Evolutionary conservation across 306 rosid species (phyloP).

Genomic region (Vigna mungo): DNA sequence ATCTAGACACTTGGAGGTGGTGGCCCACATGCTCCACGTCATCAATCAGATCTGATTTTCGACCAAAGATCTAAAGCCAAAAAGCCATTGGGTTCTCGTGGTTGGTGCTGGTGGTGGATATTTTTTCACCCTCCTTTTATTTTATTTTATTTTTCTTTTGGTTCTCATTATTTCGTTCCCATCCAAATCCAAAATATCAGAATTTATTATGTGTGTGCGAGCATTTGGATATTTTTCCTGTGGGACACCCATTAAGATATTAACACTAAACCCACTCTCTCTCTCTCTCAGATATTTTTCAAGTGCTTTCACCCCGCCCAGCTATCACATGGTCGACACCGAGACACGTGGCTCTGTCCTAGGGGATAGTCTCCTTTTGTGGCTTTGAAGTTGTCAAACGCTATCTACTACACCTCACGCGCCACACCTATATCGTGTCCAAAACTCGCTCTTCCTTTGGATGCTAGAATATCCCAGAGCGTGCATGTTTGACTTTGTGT

Average conservation of each 20-base stretch:
- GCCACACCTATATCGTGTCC: background rate
- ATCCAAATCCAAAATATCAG: slow-evolving; percentile 43
- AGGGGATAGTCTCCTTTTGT: slow-evolving; percentile 39
- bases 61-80: slow-evolving; percentile 48
- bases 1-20: slow-evolving; percentile 36
- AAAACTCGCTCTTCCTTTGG: slow-evolving; percentile 34
- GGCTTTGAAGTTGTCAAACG: slow-evolving; percentile 48
- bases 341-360: slow-evolving; percentile 46
- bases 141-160: background rate
- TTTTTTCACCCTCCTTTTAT: slow-evolving; percentile 15
- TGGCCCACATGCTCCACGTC: slow-evolving; percentile 65
- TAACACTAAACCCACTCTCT: slow-evolving; percentile 36
- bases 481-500: too few species aligned
- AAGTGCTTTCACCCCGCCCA: slow-evolving; percentile 39
- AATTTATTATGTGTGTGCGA: background rate
- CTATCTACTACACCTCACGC: slow-evolving; percentile 37
- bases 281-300: slow-evolving; percentile 62
- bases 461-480: too few species aligned
- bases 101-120: slow-evolving; percentile 60
- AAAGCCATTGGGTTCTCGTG: slow-evolving; percentile 52
- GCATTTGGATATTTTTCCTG: slow-evolving; percentile 48
- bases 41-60: slow-evolving; percentile 45
- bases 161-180: background rate
- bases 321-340: slow-evolving; percentile 36
- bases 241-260: slow-evolving; percentile 47